Evolutionary conservation across 2,329 filamentous ascomycete species (phyloP), one percentile per base, ranked within the genome.

Genomic region (Karstenula rhodostoma): DNA sequence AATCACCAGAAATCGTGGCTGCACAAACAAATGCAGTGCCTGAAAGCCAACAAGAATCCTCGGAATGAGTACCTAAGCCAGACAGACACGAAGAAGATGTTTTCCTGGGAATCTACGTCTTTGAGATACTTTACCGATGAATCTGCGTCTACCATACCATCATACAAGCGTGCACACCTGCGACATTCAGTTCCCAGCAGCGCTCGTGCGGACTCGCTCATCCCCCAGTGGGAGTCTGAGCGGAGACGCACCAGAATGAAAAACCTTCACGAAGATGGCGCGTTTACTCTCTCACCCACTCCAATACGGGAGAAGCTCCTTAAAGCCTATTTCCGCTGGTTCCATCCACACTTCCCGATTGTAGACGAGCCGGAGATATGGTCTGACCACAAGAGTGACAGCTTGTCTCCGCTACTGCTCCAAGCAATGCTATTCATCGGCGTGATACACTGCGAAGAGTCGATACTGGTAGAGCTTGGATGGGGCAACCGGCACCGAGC

Each of bases 391-490:
- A 71, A 71, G 8, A 73, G 76, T 10, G 77, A 78, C 10, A 78
- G 73, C 1, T 74, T 86, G 2, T 85, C 85, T 3, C 82, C 80
- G 1, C 73, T 86, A 3, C 69, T 86, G 1, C 67, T 86, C 1
- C 83, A 86, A 63, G 80, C 83, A 0, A 83, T 87, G 75, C 78
- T 86, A 1, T 85, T 86, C 58, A 82, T 86, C 48, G 84, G 84
- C 0, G 80, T 83, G 3, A 86, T 82, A 4, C 80, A 86, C 46
- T 86, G 85, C 62, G 80, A 82, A 17, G 81, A 84, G 33, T 72
- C 72, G 2, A 79, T 77, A 0, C 77, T 86, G 23, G 64, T 72
- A 0, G 74, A 73, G 19, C 80, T 85, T 42, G 83, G 82, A 0
- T 84, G 84, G 61, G 71, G 74, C 19, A 79, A 82, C 56, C 80